Evolutionary conservation across 805 yeast species (phyloP).

Genomic region (Zygosaccharomyces lentus): DNA sequence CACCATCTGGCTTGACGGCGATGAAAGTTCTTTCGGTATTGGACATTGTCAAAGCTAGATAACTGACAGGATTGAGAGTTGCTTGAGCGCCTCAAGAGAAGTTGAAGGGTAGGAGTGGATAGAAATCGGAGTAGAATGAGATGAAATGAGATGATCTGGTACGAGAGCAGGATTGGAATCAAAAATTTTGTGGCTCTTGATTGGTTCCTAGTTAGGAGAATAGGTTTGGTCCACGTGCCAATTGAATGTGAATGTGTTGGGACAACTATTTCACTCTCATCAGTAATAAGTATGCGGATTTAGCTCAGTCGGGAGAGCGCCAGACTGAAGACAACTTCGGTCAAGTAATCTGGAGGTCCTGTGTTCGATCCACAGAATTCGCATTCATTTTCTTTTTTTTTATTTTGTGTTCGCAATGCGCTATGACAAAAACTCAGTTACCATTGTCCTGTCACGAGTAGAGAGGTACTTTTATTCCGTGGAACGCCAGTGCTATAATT

Average conservation of each 20-base stretch:
- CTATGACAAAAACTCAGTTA: too few species aligned
- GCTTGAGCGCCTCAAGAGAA: neutral
- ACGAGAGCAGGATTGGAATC: neutral
- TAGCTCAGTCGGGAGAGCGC: constrained; percentile 46
- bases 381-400: constrained; percentile 35
- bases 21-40: constrained; percentile 80
- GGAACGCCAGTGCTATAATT: too few species aligned
- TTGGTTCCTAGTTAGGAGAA: neutral
- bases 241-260: neutral
- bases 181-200: constrained; percentile 3
- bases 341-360: constrained; percentile 55
- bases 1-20: constrained; percentile 98
- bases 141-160: neutral
- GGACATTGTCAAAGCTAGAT: constrained; percentile 7
- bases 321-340: constrained; percentile 39
- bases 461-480: too few species aligned
- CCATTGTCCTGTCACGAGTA: too few species aligned
- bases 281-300: constrained; percentile 31
- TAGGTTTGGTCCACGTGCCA: neutral
- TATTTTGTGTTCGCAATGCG: too few species aligned
- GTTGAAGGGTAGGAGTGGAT: neutral
- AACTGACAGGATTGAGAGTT: neutral
- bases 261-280: neutral
- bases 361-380: constrained; percentile 74
- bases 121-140: neutral